A percentile compares a stretch with the other conserved stretches of the same genome.
These are phyloP conservation scores for Clonostachys chloroleuca DNA, from an alignment of 2,329 filamentous ascomycete genomes.

Conservation along the genomic window DNA sequence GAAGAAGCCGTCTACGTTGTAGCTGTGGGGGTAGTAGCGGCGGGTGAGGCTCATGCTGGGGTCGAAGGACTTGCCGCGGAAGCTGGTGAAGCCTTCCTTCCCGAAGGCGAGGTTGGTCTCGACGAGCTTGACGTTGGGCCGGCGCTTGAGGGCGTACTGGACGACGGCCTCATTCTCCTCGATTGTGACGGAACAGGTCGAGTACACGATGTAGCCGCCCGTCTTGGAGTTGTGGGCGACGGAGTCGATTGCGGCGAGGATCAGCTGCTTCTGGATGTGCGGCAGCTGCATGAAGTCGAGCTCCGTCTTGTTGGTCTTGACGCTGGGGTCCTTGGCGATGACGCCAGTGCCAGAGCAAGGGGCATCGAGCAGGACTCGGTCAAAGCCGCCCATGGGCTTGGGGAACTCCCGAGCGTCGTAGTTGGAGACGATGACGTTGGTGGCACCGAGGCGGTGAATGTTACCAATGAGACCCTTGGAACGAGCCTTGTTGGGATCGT, in stretches of 20 bases:
- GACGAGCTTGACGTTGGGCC: conserved; percentile 90
- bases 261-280: conserved; percentile 90
- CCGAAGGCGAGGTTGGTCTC: conserved; percentile 89
- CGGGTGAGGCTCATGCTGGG: conserved; percentile 76
- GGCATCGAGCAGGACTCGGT: conserved; percentile 88
- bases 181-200: conserved; percentile 89
- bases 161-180: conserved; percentile 91
- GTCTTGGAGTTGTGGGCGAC: conserved; percentile 89
- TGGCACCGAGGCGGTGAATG: conserved; percentile 88
- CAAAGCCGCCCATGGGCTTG: conserved; percentile 90
- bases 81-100: conserved; percentile 86
- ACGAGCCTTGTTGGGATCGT: conserved; percentile 91
- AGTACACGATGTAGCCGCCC: conserved; percentile 93
- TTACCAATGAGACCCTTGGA: conserved; percentile 97
- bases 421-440: conserved; percentile 93
- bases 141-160: conserved; percentile 84
- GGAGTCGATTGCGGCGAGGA: conserved; percentile 90
- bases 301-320: conserved; percentile 98
- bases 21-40: conserved; percentile 84
- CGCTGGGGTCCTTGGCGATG: conserved; percentile 92
- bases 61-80: conserved; percentile 89
- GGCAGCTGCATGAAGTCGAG: conserved; percentile 91
- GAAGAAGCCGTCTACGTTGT: conserved; percentile 98
- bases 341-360: conserved; percentile 97
- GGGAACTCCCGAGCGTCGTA: conserved; percentile 95